Conservation (phyloP, 352 stramenopile species). For the Phytophthora europaea region DNA sequence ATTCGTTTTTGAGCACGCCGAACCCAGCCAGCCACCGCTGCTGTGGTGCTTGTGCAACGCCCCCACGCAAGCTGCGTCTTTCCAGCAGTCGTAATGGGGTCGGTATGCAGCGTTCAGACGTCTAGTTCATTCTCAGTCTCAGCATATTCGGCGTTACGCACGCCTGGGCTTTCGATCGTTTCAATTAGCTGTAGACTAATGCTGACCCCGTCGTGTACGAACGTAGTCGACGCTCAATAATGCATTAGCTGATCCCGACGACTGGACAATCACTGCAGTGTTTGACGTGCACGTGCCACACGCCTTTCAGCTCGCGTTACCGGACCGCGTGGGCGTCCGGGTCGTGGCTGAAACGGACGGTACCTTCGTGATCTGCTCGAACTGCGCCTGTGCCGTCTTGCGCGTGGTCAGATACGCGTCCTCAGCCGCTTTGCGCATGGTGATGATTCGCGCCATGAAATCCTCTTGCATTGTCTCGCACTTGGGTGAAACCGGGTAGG, state of each 20-base stretch:
- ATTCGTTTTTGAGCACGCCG: slow-evolving; percentile 31
- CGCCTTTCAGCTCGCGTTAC: slow-evolving; percentile 26
- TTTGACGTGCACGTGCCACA: neutral
- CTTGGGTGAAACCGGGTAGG: slow-evolving; percentile 5
- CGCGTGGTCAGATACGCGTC: slow-evolving; percentile 58
- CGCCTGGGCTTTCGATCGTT: slow-evolving; percentile 19
- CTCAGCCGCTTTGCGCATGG: slow-evolving; percentile 65
- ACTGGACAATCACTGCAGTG: slow-evolving; percentile 17
- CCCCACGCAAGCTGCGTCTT: slow-evolving; percentile 26
- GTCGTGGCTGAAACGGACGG: slow-evolving; percentile 25
- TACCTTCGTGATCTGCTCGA: slow-evolving; percentile 26
- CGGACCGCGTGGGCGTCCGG: slow-evolving; percentile 1
- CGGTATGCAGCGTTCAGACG: slow-evolving; percentile 14
- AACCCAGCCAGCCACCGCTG: neutral
- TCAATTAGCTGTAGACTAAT: slow-evolving; percentile 13
- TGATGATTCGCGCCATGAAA: slow-evolving; percentile 60
- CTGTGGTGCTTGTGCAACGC: slow-evolving; percentile 3
- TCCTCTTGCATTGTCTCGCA: slow-evolving; percentile 20
- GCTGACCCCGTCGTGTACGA: slow-evolving; percentile 6
- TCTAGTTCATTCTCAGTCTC: slow-evolving; percentile 17
- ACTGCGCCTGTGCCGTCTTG: slow-evolving; percentile 24
- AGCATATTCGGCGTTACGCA: slow-evolving; percentile 31
- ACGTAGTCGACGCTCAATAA: neutral
- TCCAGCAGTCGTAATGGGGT: slow-evolving; percentile 22
- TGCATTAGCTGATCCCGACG: neutral